phyloP scores from a whole-genome alignment of 2,329 filamentous ascomycete species.

The Colletotrichum aenigma region DNA sequence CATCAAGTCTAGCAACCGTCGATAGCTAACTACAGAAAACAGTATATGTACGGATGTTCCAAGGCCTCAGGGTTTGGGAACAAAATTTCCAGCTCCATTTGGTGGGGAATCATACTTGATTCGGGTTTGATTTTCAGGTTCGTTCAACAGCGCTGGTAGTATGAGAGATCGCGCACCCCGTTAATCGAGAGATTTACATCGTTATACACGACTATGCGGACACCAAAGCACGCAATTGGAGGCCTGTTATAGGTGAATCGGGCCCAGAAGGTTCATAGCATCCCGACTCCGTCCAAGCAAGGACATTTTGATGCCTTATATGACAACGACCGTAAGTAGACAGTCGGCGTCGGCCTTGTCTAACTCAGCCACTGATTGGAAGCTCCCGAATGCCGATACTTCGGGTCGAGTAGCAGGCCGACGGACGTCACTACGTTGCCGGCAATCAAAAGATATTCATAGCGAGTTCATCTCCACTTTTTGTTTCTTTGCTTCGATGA shows the following conservation, averaged over 20 bases:
- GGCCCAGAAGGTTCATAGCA: background rate
- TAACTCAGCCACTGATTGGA: background rate
- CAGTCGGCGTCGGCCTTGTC: background rate
- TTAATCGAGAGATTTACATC: rapidly evolving
- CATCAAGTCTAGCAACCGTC: no score
- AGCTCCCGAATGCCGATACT: background rate
- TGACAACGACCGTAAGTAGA: background rate
- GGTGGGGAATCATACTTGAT: rapidly evolving
- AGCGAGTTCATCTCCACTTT: background rate
- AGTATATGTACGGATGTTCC: no score
- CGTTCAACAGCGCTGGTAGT: background rate
- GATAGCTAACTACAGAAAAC: no score
- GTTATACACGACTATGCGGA: rapidly evolving
- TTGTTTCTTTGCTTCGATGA: background rate
- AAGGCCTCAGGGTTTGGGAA: no score
- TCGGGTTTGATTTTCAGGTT: background rate
- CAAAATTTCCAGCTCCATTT: background rate
- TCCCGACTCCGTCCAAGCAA: background rate
- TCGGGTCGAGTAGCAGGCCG: background rate
- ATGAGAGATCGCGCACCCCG: rapidly evolving
- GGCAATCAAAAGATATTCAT: background rate
- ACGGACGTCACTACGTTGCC: background rate
- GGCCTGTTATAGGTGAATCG: background rate
- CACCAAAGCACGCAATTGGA: background rate
- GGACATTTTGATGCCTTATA: background rate